Evolutionary conservation across 1,284 basidiomycete species (phyloP).

Genomic region (Trichosporon ovoides): DNA sequence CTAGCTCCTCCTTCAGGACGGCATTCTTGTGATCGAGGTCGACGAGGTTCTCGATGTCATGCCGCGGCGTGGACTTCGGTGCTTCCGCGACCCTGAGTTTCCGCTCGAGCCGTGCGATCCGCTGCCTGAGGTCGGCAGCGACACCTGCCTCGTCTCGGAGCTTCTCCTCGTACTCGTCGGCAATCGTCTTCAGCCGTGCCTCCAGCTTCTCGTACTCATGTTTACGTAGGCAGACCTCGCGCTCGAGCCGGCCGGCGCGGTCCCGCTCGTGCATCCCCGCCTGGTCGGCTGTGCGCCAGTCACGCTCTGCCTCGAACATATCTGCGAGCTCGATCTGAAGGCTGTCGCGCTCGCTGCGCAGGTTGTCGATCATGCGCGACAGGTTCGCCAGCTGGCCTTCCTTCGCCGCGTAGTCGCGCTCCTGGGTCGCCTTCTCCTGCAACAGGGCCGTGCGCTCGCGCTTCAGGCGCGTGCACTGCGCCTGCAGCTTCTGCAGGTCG

Average conservation of each 20-base stretch:
- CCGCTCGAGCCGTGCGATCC: slow-evolving; percentile 18
- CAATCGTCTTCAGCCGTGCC: slow-evolving; percentile 8
- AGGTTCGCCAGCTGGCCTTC: slow-evolving; percentile 12
- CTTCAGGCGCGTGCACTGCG: slow-evolving; percentile 18
- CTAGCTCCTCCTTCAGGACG: neutral
- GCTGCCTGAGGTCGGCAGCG: slow-evolving; percentile 22
- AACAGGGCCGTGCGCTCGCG: slow-evolving; percentile 11
- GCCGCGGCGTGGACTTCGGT: neutral
- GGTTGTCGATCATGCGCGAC: slow-evolving; percentile 6
- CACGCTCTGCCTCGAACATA: slow-evolving; percentile 14
- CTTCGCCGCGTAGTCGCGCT: slow-evolving; percentile 1
- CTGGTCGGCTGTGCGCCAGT: slow-evolving; percentile 9
- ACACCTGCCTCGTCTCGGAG: slow-evolving; percentile 23
- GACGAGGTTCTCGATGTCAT: neutral
- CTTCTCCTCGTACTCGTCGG: slow-evolving; percentile 10
- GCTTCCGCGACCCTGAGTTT: neutral
- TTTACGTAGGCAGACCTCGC: slow-evolving; percentile 27
- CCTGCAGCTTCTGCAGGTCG: slow-evolving; percentile 15
- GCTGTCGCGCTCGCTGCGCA: slow-evolving; percentile 17
- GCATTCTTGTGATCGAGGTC: neutral
- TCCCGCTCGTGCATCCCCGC: slow-evolving; percentile 15
- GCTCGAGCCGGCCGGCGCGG: slow-evolving; percentile 22
- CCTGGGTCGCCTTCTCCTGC: slow-evolving; percentile 8
- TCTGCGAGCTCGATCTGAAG: slow-evolving; percentile 18
- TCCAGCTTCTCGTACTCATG: slow-evolving; percentile 18